Evolutionary conservation across 306 rosid genomes (phyloP), one percentile per base, ranked within the genome.

Genomic region (Pueraria montana): DNA sequence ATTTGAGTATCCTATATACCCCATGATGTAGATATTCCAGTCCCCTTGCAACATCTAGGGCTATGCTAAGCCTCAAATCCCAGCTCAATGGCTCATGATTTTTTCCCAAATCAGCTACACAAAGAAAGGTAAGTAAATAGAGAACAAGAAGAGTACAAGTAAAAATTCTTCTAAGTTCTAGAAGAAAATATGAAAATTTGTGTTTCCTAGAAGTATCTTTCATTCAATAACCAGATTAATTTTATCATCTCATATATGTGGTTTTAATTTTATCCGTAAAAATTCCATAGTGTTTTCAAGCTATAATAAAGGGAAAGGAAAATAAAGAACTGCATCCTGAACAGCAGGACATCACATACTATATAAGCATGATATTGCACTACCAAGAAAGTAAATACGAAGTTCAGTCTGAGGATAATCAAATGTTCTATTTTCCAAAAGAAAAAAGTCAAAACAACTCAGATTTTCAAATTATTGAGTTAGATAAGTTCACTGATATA

Each of bases 11-110:
- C 56, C 21, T 53, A 45, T 58, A 48, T 90, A 96, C 99, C 94
- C 98, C 97, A 84, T 88, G 90, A 84, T 96, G 99, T 63, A 96
- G 98, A 91, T 96, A 96, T 90, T 96, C 99, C 88, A 96, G 86
- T 45, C 91, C 99, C 82, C 96, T 90, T 4, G 99, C 93, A 72
- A 96, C 91, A 88, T 96, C 99, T 61, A 93, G 86, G 75, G 94
- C 98, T 69, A 92, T 87, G 50, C 78, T 77, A 76, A 93, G 91
- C 80, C 99, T 90, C 86, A 82, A 53, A 78, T 90, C 94, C 99
- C 97, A 96, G 88, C 81, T 83, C 92, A 96, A 49, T n/a, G 94
- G 89, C 78, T 87, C 92, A 14, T 78, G 82, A 38, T 84, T 86
- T 79, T 89, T 84, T 17, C 90, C 98, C 88, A 81, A 66, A 78